These are phyloP conservation scores for Theobroma grandiflorum DNA, from an alignment of 441 rosid species.

Conservation along the genomic window DNA sequence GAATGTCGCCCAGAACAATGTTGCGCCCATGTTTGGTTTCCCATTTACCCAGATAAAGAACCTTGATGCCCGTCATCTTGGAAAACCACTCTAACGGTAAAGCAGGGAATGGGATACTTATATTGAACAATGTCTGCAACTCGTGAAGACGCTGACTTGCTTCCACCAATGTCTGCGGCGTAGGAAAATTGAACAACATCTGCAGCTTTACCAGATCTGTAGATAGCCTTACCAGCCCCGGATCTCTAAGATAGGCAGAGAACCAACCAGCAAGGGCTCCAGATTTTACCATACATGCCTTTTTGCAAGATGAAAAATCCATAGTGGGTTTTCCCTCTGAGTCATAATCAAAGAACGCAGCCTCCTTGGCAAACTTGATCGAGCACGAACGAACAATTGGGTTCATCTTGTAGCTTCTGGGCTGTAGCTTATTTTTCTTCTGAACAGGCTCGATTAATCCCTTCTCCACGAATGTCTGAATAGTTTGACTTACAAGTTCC, in stretches of 20 bases:
- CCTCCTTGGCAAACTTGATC: slow-evolving; percentile 34
- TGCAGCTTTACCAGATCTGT: slow-evolving; percentile 10
- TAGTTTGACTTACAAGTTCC: slow-evolving; percentile 23
- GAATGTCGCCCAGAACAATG: slow-evolving; percentile 55
- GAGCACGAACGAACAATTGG: slow-evolving; percentile 52
- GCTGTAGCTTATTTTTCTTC: slow-evolving; percentile 28
- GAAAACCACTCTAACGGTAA: slow-evolving; percentile 42
- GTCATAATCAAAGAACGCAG: slow-evolving; percentile 34
- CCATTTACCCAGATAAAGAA: slow-evolving; percentile 64
- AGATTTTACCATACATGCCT: slow-evolving; percentile 45
- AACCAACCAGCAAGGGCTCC: neutral
- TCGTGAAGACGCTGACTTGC: neutral
- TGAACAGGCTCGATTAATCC: slow-evolving; percentile 43
- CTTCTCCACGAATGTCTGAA: slow-evolving; percentile 24
- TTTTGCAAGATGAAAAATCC: neutral
- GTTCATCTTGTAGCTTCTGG: slow-evolving; percentile 43
- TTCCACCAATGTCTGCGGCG: rapidly evolving
- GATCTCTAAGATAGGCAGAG: neutral
- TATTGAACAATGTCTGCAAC: slow-evolving; percentile 48
- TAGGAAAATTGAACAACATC: slow-evolving; percentile 19
- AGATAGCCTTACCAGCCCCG: neutral
- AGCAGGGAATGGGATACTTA: slow-evolving; percentile 51
- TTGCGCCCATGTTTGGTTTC: slow-evolving; percentile 38
- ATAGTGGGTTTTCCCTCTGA: slow-evolving; percentile 28
- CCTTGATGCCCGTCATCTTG: slow-evolving; percentile 41